Evolutionary conservation across 208 protist genomes (phyloP), one percentile per base, ranked within the genome.

Genomic region (Acanthamoeba lenticulata): DNA sequence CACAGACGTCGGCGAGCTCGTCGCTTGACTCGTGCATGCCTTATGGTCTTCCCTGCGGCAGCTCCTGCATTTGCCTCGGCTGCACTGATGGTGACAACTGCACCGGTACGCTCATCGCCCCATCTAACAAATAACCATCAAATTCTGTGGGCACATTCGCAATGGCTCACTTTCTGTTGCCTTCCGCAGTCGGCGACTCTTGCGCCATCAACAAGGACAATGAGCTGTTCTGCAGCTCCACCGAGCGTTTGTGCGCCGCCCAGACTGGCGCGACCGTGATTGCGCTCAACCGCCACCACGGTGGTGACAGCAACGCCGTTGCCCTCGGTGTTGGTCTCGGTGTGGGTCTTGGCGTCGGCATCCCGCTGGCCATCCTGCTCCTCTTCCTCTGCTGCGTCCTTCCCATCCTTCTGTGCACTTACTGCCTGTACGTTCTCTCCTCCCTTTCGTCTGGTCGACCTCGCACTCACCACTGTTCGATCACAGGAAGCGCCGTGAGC

Each of bases 341-440:
- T 36, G 62, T 69, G 5, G 62, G 62, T 38, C 62, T 69, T 27
- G 62, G 62, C 32, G 62, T 69, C n/a, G 62, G 62, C 62, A 69
- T 69, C 27, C 62, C 62, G 2, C 62, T 69, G 11, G 62, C 62
- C 29, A 69, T 69, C 62, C 62, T 69, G 9, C 62, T 69, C 13
- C 62, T 69, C 62, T 69, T 69, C 62, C 62, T 69, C 62, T 38
- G 24, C 62, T 69, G 62, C 62, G 62, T 69, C n/a, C 62, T 69
- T 69, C 62, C 62, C 32, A 69, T 69, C 32, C 62, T 69, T 6
- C 32, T 29, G n/a, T n/a, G n/a, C n/a, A n/a, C n/a, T n/a, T n/a
- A n/a, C n/a, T n/a, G n/a, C n/a, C n/a, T n/a, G n/a, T n/a, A n/a
- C n/a, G n/a, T 2, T n/a, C 62, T 6, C 62, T 69, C 62, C 62